Evolutionary conservation across 2,329 filamentous ascomycete species (phyloP).

Genomic region (Beauveria sp.): DNA sequence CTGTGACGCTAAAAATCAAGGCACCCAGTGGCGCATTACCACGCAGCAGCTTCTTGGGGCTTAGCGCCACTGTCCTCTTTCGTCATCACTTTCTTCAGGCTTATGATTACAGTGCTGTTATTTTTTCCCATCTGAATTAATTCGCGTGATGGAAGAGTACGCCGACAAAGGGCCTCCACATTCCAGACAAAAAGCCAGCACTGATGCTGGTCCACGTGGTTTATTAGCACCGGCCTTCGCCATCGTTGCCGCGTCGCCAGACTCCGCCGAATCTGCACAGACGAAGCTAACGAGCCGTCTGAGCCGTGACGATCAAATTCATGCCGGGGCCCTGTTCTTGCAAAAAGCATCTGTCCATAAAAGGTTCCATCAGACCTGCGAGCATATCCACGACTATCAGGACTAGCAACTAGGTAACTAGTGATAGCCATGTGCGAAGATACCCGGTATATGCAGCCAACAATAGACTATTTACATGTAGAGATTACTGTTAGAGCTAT

Average conservation of each 20-base stretch:
- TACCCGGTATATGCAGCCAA: too few relatives aligned
- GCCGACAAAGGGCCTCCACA: too few relatives aligned
- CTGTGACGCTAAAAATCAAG: background rate
- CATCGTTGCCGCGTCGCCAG: background rate
- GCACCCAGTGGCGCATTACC: constrained; percentile 1
- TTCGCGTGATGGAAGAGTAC: too few relatives aligned
- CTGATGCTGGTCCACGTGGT: too few relatives aligned
- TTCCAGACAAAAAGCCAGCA: too few relatives aligned
- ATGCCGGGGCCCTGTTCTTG: background rate
- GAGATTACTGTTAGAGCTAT: too few relatives aligned
- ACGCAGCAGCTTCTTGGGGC: background rate
- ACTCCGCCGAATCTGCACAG: background rate
- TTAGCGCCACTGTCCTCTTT: background rate
- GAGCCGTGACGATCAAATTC: background rate
- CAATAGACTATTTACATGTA: too few relatives aligned
- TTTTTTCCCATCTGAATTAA: too few relatives aligned
- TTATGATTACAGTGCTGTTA: too few relatives aligned
- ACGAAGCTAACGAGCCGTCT: background rate
- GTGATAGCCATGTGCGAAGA: too few relatives aligned
- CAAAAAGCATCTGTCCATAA: background rate
- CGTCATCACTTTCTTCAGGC: background rate
- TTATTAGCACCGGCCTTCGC: too few relatives aligned
- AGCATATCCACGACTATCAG: background rate
- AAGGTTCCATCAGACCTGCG: background rate
- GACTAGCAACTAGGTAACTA: too few relatives aligned